A percentile compares a stretch with the other conserved stretches of the same genome.
Conservation (phyloP, 2,329 filamentous ascomycete species). For the Rugonectria rugulosa region DNA sequence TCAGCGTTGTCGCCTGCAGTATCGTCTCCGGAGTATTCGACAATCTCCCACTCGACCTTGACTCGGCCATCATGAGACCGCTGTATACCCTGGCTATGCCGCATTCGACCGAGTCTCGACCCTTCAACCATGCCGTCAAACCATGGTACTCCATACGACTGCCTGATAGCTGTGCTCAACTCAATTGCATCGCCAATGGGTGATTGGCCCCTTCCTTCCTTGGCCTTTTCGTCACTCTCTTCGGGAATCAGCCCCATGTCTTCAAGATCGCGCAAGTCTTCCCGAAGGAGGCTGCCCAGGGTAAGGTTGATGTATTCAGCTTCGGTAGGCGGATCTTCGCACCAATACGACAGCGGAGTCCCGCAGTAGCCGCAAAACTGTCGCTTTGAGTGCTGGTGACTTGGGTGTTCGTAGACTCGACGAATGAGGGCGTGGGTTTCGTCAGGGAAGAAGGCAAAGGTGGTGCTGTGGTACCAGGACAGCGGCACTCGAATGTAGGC, state of each 20-base stretch:
- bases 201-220: constrained; percentile 15
- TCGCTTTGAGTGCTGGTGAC: constrained; percentile 67
- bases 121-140: constrained; percentile 84
- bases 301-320: constrained; percentile 83
- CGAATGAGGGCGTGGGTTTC: constrained; percentile 74
- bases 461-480: constrained; percentile 79
- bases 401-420: constrained; percentile 69
- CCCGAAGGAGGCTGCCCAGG: constrained; percentile 75
- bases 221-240: constrained; percentile 40
- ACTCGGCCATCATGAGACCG: constrained; percentile 68
- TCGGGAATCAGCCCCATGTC: constrained; percentile 76
- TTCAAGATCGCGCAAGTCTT: constrained; percentile 76
- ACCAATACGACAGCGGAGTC: constrained; percentile 85
- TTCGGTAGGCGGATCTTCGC: constrained; percentile 73
- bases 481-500: constrained; percentile 86
- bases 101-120: constrained; percentile 73
- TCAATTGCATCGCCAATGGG: constrained; percentile 25
- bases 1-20: constrained; percentile 44
- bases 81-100: constrained; percentile 64
- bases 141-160: constrained; percentile 82
- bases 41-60: constrained; percentile 82
- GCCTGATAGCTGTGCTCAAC: constrained; percentile 46
- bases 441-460: constrained; percentile 78
- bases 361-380: constrained; percentile 94
- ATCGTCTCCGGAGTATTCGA: constrained; percentile 70